Percentiles rank a stretch among this genome's conserved stretches.
Evolutionary conservation across 106 monocot genomes (phyloP).

Genomic region (Dendrobium catenatum): DNA sequence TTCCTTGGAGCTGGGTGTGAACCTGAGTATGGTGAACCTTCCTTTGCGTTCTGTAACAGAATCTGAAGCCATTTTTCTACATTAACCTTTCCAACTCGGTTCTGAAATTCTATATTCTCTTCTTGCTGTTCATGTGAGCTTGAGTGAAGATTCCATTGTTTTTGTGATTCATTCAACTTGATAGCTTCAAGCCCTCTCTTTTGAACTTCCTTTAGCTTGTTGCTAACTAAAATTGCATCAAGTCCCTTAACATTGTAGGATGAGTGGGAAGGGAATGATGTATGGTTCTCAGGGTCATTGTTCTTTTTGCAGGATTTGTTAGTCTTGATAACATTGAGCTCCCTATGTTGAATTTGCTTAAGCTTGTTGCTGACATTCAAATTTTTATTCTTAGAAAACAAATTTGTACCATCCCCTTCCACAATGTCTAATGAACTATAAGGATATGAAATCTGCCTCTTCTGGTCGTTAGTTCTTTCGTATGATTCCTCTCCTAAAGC

Average conservation of each 20-base stretch:
- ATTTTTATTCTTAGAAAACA: background rate
- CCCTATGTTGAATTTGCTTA: background rate
- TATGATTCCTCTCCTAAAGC: background rate
- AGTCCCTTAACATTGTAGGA: background rate
- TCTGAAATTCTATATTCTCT: conserved; percentile 27
- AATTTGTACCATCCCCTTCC: conserved; percentile 4
- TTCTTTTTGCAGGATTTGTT: background rate
- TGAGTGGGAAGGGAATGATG: background rate
- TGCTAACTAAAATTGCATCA: background rate
- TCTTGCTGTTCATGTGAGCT: conserved; percentile 1
- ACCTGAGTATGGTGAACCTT: conserved; percentile 5
- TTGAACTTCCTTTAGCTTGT: background rate
- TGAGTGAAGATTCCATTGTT: background rate
- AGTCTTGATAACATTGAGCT: background rate
- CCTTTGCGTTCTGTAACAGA: conserved; percentile 40
- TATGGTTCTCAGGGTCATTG: background rate
- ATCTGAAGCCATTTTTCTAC: conserved; percentile 73
- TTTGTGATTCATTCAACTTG: conserved; percentile 4
- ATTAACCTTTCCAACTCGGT: conserved; percentile 55
- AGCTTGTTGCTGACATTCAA: background rate
- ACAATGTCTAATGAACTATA: background rate
- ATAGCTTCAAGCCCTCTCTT: conserved; percentile 5
- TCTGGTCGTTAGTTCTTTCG: background rate
- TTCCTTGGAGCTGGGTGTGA: conserved; percentile 7
- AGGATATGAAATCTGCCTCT: background rate